Evolutionary conservation across 1,139 yeast genomes (phyloP), one percentile per base, ranked within the genome.

Genomic region (Sugiyamaella neomexicana): DNA sequence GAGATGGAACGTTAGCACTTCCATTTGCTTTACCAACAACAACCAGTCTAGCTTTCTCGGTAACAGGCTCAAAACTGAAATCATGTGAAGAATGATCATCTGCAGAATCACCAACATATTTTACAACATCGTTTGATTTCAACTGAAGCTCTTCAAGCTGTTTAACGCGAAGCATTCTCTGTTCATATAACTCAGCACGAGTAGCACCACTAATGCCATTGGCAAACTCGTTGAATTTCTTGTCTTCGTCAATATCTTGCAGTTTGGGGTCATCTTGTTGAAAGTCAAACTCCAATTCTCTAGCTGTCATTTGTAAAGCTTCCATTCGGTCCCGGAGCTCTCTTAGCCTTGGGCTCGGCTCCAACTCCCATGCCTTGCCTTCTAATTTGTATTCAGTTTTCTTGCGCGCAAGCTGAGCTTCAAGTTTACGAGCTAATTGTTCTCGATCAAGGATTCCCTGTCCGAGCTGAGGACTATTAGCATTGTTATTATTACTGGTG

Each of bases 241-340:
- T 54, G 13, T 58, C 60, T 15, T 55, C 40, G 31, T 64, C 66
- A 17, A 16, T 57, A 17, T 52, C 55, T 15, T 53, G 59, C 15
- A 48, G 29, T 10, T 34, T 34, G 6, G 5, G 16, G 32, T 64
- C 65, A 41, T 63, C 65, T 25, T 80, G 83, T 40, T 73, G 85
- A 65, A 89, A 89, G 61, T 89, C 91, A 20, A 89, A 85, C 69
- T 91, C 98, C 60, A 91, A 77, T 66, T 86, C 89, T 59, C 96
- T 76, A 0, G 97, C 97, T 75, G 85, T 85, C 53, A 80, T 79
- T 65, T 89, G 97, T 52, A 93, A 77, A 58, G 82, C 85, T 54
- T 89, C 96, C 96, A 90, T 88, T 67, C 86, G 83, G 62, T 85
- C 89, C 57, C 97, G 79, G 58, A 91, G 76, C 48, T 82, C 85